phyloP scores from a whole-genome alignment of 2,329 filamentous ascomycete genomes.

The Colletotrichum orchidophilum region DNA sequence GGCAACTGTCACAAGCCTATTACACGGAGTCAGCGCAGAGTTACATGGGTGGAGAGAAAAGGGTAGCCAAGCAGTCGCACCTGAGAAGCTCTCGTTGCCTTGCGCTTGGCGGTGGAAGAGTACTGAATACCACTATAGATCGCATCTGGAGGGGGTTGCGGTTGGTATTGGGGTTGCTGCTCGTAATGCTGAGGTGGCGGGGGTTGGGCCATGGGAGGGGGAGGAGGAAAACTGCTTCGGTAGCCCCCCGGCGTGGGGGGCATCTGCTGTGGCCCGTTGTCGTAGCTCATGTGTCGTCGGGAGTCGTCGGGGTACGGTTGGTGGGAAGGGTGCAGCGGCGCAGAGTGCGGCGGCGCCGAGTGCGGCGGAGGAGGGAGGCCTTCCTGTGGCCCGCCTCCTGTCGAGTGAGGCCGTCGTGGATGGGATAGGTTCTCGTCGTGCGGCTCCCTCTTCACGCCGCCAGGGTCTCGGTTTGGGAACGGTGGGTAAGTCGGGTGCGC shows the following conservation, averaged over 20 bases:
- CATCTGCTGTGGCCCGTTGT: constrained; percentile 53
- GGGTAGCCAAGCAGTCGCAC: constrained; percentile 45
- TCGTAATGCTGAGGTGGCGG: constrained; percentile 43
- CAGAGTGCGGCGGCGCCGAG: constrained; percentile 44
- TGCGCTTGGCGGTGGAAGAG: constrained; percentile 62
- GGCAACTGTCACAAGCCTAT: constrained; percentile 92
- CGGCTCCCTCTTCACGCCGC: constrained; percentile 66
- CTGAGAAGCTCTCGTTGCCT: constrained; percentile 73
- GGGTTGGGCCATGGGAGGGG: constrained; percentile 48
- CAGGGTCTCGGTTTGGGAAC: constrained; percentile 59
- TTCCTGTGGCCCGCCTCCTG: constrained; percentile 49
- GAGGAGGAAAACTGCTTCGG: constrained; percentile 52
- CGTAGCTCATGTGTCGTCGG: constrained; percentile 64
- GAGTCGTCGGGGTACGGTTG: constrained; percentile 54
- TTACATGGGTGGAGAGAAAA: too few species aligned
- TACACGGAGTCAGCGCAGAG: constrained; percentile 24
- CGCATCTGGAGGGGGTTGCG: constrained; percentile 45
- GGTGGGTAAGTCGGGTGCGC: constrained; percentile 54
- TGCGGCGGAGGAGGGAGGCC: constrained; percentile 46
- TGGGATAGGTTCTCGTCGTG: constrained; percentile 56
- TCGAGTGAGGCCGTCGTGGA: constrained; percentile 62
- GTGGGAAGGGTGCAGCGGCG: constrained; percentile 43
- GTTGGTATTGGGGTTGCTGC: constrained; percentile 40
- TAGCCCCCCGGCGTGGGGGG: constrained; percentile 56
- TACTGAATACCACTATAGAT: constrained; percentile 53